Conservation (phyloP, 805 yeast species). For the Ogataea nonfermentans region DNA sequence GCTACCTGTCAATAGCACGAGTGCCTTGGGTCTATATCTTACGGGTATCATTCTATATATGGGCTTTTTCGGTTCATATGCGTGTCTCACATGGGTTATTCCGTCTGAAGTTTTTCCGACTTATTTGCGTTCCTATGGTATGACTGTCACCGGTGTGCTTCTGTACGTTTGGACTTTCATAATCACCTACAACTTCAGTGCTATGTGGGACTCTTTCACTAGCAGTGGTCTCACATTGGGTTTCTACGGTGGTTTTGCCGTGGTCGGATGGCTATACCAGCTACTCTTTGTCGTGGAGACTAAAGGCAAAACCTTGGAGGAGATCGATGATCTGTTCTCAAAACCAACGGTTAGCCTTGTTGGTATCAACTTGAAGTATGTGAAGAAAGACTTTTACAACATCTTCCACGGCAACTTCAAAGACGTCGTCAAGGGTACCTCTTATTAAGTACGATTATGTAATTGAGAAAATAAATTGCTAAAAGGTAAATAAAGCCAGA, state of each 20-base stretch:
- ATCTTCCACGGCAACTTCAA: slow-evolving; percentile 21
- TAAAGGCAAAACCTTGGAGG: slow-evolving; percentile 68
- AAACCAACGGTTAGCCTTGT: slow-evolving; percentile 43
- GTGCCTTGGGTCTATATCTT: slow-evolving; percentile 58
- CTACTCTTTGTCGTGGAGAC: slow-evolving; percentile 67
- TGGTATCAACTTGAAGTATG: slow-evolving; percentile 33
- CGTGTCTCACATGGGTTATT: slow-evolving; percentile 66
- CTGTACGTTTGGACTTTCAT: slow-evolving; percentile 62
- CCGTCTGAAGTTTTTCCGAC: slow-evolving; percentile 65
- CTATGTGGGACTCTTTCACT: slow-evolving; percentile 56
- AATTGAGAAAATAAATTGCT: background rate
- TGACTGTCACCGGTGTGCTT: slow-evolving; percentile 56
- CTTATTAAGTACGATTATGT: slow-evolving; percentile 3
- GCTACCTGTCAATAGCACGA: slow-evolving; percentile 40
- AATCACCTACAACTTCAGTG: slow-evolving; percentile 60
- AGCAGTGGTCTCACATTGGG: slow-evolving; percentile 62
- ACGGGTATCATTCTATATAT: slow-evolving; percentile 63
- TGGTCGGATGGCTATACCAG: slow-evolving; percentile 54
- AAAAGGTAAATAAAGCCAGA: background rate
- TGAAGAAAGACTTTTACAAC: slow-evolving; percentile 20
- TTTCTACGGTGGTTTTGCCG: slow-evolving; percentile 66
- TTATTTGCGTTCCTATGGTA: slow-evolving; percentile 60
- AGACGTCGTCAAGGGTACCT: slow-evolving; percentile 12
- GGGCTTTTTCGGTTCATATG: slow-evolving; percentile 65
- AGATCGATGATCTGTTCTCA: slow-evolving; percentile 61